These are phyloP conservation scores for Knufia petricola DNA, from an alignment of 2,329 filamentous ascomycete species.

Conservation along the genomic window DNA sequence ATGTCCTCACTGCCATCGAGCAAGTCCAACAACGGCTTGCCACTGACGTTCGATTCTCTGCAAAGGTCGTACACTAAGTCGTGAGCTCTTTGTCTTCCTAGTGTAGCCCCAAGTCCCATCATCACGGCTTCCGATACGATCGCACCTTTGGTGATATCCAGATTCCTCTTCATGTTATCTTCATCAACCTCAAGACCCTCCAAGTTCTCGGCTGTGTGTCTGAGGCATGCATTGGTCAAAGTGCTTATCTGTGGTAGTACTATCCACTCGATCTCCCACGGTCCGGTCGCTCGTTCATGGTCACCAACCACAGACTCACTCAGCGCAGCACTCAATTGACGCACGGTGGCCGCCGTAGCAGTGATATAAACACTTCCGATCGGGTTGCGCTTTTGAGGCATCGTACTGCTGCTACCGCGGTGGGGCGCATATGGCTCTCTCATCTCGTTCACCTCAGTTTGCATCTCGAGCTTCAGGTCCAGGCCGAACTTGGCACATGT, in stretches of 20 bases:
- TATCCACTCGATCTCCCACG: conserved; percentile 52
- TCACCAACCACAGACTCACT: conserved; percentile 50
- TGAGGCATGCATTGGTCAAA: conserved; percentile 42
- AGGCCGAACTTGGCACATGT: conserved; percentile 41
- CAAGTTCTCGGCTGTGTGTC: conserved; percentile 46
- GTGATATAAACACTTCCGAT: conserved; percentile 50
- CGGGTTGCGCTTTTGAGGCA: conserved; percentile 52
- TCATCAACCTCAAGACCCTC: conserved; percentile 43
- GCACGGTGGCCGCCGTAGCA: conserved; percentile 42
- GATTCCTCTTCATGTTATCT: conserved; percentile 42
- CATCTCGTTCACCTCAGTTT: conserved; percentile 47
- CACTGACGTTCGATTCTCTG: conserved; percentile 37
- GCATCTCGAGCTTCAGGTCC: conserved; percentile 49
- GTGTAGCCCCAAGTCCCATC: conserved; percentile 45
- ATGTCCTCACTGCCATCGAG: conserved; percentile 35
- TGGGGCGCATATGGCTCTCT: conserved; percentile 48
- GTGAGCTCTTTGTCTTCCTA: conserved; percentile 47
- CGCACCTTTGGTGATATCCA: conserved; percentile 43
- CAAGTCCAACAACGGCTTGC: conserved; percentile 37
- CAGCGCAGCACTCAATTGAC: conserved; percentile 43
- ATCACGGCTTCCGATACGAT: conserved; percentile 52
- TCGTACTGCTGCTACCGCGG: conserved; percentile 45
- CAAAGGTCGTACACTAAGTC: conserved; percentile 50
- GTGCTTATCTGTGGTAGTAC: conserved; percentile 47
- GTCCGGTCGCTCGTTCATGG: conserved; percentile 49